These are phyloP conservation scores for Hypoxylon sp. DNA, from an alignment of 2,329 filamentous ascomycete genomes.

Conservation along the genomic window DNA sequence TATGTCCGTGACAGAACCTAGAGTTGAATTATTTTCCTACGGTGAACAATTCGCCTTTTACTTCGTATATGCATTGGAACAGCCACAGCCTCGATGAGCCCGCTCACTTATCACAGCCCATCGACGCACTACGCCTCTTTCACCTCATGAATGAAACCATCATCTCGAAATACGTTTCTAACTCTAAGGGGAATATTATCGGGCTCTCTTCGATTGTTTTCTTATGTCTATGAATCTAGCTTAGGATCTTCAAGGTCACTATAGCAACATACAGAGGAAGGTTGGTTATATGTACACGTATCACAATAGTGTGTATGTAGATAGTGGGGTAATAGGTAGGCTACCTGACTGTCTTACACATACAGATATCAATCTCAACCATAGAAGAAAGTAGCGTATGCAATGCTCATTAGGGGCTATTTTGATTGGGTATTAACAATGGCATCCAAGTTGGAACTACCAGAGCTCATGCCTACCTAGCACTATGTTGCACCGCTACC, in stretches of 20 bases:
- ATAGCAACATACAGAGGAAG: constrained; percentile 19
- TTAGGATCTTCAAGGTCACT: constrained; percentile 18
- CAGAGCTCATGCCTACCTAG: constrained; percentile 11
- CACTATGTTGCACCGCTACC: constrained; percentile 23
- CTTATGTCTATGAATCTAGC: neutral
- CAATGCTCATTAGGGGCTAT: neutral
- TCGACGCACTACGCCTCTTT: neutral
- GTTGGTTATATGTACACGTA: constrained; percentile 3
- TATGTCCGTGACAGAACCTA: constrained; percentile 3
- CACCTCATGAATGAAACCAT: neutral
- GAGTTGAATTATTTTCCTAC: neutral
- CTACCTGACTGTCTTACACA: constrained; percentile 1
- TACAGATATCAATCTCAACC: neutral
- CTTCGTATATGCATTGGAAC: neutral
- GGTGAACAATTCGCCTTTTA: constrained; percentile 4
- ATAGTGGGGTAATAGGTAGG: neutral
- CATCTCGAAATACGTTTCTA: constrained; percentile 1
- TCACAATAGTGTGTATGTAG: neutral
- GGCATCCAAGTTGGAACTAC: neutral
- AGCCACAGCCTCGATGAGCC: constrained; percentile 5
- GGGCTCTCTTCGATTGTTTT: neutral
- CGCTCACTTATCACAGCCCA: neutral
- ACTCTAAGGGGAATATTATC: neutral
- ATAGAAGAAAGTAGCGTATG: neutral
- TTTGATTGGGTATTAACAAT: neutral